Evolutionary conservation across 202 grass and related monocot species (phyloP).

Genomic region (Zizania palustris): DNA sequence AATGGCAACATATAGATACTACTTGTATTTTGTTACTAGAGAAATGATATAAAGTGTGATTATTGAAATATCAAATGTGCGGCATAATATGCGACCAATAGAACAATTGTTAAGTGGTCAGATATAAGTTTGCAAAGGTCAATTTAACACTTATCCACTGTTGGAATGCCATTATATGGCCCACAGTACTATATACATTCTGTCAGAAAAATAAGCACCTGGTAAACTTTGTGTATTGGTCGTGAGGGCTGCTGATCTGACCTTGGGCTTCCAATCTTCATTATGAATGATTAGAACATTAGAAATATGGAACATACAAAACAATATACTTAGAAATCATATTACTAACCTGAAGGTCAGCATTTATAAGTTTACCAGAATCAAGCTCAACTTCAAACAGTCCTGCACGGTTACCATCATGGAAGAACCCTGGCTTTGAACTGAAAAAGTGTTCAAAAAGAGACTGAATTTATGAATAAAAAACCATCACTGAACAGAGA

Average conservation of each 20-base stretch:
- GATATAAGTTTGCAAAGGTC: background rate
- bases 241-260: conserved; percentile 44
- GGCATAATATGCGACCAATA: background rate
- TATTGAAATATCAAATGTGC: background rate
- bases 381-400: conserved; percentile 97
- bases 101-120: background rate
- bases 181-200: background rate
- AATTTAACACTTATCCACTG: background rate
- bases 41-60: no score
- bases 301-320: conserved; percentile 32
- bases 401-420: conserved; percentile 86
- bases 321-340: conserved; percentile 8
- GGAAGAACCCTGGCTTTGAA: conserved; percentile 94
- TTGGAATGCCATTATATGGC: background rate
- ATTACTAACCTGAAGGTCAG: conserved; percentile 88
- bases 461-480: conserved; percentile 31
- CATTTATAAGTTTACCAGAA: conserved; percentile 93
- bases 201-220: conserved; percentile 55
- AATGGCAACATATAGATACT: conserved; percentile 41
- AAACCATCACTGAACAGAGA: conserved; percentile 31
- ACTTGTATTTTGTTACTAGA: background rate
- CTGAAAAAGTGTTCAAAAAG: conserved; percentile 50
- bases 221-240: conserved; percentile 77
- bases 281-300: conserved; percentile 31
- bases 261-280: conserved; percentile 77